Base-by-base conservation (phyloP, 495 filamentous ascomycete species). In the Evansstolkia leycettana region DNA sequence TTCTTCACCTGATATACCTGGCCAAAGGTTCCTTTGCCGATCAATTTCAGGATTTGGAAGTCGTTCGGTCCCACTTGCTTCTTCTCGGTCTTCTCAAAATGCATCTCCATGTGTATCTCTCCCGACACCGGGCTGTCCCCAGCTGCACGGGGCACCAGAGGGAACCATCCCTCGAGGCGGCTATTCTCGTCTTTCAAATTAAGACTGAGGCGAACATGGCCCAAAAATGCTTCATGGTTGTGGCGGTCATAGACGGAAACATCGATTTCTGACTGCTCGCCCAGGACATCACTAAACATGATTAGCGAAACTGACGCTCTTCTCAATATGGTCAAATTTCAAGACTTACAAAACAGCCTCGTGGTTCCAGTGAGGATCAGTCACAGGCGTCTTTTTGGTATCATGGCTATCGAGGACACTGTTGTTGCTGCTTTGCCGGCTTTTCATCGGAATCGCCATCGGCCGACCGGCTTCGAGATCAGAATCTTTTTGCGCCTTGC, bases 1-100 rank as follows among this genome's bases (percentile, higher is more conserved):
- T 98, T 96, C 44, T 85, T 82, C n/a, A 96, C 90, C 48, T 96
- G 90, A 47, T 95, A 99, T 2, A 99, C 90, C 57, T 99, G 92
- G n/a, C 90, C 90, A 56, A 99, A 99, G 0, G 92, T 99, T 50
- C 85, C 90, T 61, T 94, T 96, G 27, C 90, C 90, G 50, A 99
- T 96, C 17, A 99, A 76, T 54, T 92, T 89, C 40, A 98, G 61
- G 37, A 96, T 87, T 45, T 89, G 73, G 61, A 98, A 98, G 53
- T 98, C 92, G 43, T 84, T 84, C n/a, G 90, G 92, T 2, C 90
- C 90, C 39, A 88, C 93, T 46, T 93, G 84, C 59, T 77, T 87
- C 66, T 83, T 86, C 29, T 90, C 85, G n/a, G 78, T 84, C 52
- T 79, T 76, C 48, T 94, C 84, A 52, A 87, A 96, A 17, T 67